Percentiles rank a stretch among this genome's conserved stretches.
phyloP scores from a whole-genome alignment of 176 grass and related monocot genomes.

The Lolium rigidum region DNA sequence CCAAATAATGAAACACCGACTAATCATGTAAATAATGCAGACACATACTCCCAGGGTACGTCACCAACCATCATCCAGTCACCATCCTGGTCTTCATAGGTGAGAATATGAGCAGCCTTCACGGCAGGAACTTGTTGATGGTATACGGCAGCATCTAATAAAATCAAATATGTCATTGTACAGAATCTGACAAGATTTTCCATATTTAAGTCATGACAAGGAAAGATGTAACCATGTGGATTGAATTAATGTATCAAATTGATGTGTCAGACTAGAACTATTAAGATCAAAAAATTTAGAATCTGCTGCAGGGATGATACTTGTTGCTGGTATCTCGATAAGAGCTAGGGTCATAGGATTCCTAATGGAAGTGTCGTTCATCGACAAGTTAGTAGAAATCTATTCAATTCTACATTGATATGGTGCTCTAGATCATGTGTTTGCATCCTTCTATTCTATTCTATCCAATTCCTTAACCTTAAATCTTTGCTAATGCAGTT shows the following conservation, averaged over 20 bases:
- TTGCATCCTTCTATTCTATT: background rate
- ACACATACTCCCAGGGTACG: constrained; percentile 76
- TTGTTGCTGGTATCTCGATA: no score
- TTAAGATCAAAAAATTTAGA: constrained; percentile 3
- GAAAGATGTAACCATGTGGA: constrained; percentile 24
- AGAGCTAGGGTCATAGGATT: no score
- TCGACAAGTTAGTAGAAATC: background rate
- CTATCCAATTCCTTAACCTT: background rate
- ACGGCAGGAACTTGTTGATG: constrained; percentile 41
- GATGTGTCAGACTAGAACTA: constrained; percentile 23
- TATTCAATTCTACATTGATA: constrained; percentile 4
- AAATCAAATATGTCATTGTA: constrained; percentile 35
- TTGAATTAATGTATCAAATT: constrained; percentile 38
- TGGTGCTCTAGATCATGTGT: background rate
- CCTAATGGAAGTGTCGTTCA: background rate
- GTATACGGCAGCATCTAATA: constrained; percentile 55
- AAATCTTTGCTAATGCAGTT: background rate
- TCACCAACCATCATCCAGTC: constrained; percentile 92
- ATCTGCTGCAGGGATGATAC: no score
- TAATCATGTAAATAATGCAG: background rate
- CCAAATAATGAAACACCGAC: background rate
- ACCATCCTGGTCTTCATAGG: constrained; percentile 74
- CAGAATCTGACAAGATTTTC: background rate
- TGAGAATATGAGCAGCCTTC: constrained; percentile 62
- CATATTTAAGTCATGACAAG: constrained; percentile 27